phyloP scores from a whole-genome alignment of 495 filamentous ascomycete genomes.

The Parathielavia hyrcaniae region DNA sequence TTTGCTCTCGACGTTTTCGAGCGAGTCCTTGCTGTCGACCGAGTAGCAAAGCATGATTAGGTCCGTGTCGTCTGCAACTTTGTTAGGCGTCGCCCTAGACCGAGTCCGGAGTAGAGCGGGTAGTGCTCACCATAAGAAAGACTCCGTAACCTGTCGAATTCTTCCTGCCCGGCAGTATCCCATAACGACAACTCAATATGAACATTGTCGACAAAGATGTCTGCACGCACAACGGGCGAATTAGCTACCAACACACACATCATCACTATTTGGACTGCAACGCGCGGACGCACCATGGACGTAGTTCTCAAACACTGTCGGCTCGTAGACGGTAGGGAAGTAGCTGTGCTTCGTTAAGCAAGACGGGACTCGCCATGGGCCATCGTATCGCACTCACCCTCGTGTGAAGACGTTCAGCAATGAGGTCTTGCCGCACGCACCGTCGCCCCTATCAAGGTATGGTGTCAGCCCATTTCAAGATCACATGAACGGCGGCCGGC shows the following conservation, averaged over 20 bases:
- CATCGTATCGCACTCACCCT: conserved; percentile 55
- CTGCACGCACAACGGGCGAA: conserved; percentile 37
- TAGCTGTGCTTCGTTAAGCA: conserved; percentile 50
- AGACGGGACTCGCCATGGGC: not conserved
- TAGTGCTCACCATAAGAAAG: conserved; percentile 69
- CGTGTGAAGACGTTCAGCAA: conserved; percentile 96
- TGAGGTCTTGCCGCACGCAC: conserved; percentile 96
- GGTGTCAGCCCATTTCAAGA: conserved; percentile 26
- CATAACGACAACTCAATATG: conserved; percentile 96
- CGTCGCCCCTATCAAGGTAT: conserved; percentile 68
- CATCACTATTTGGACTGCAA: not conserved
- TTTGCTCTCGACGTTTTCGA: conserved; percentile 97
- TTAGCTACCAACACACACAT: conserved; percentile 8
- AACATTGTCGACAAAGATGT: conserved; percentile 94
- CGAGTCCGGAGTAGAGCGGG: not conserved
- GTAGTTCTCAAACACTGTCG: conserved; percentile 99
- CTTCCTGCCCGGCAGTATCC: conserved; percentile 98
- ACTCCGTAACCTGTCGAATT: conserved; percentile 93
- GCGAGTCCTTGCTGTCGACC: conserved; percentile 89
- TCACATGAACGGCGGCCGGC: not conserved
- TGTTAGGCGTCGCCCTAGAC: conserved; percentile 8
- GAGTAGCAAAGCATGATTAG: conserved; percentile 98
- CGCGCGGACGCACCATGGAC: conserved; percentile 73
- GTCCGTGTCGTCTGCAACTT: conserved; percentile 69
- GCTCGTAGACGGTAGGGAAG: conserved; percentile 98